A percentile compares a stretch with the other conserved stretches of the same genome.
phyloP scores from a whole-genome alignment of 257 asterid genomes.

The Solanum chiquidenum region DNA sequence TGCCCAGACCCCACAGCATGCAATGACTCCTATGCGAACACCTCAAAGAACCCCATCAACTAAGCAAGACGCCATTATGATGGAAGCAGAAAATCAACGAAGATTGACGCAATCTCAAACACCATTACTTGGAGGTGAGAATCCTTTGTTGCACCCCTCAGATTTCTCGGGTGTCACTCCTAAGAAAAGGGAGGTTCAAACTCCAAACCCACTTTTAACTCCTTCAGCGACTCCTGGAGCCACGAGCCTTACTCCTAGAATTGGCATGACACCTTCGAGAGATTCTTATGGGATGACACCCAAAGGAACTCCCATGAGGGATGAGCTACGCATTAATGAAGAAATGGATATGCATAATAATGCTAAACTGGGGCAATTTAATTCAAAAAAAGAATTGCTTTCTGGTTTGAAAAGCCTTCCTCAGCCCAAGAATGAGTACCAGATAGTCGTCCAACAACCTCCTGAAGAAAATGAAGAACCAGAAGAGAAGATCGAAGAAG shows the following conservation, averaged over 20 bases:
- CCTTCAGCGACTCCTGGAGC: constrained; percentile 90
- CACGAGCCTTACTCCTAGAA: constrained; percentile 66
- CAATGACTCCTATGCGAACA: constrained; percentile 82
- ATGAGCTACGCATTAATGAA: constrained; percentile 77
- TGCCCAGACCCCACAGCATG: constrained; percentile 83
- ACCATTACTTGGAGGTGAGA: constrained; percentile 96
- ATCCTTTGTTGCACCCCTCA: constrained; percentile 88
- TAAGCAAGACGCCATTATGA: constrained; percentile 90
- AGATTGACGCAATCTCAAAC: constrained; percentile 81
- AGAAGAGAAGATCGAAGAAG: constrained; percentile 95
- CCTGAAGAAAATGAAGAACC: constrained; percentile 85
- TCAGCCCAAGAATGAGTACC: constrained; percentile 90
- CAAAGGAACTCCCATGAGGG: constrained; percentile 88
- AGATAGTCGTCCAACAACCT: constrained; percentile 56
- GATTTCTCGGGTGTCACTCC: constrained; percentile 99
- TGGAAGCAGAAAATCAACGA: constrained; percentile 96
- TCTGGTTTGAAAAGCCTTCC: constrained; percentile 71
- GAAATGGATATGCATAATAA: constrained; percentile 53
- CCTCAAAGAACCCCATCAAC: constrained; percentile 95
- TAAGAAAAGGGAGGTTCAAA: constrained; percentile 67
- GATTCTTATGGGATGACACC: constrained; percentile 82
- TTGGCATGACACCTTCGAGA: constrained; percentile 75
- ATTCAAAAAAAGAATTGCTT: constrained; percentile 47
- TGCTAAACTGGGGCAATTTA: constrained; percentile 45
- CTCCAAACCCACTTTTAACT: constrained; percentile 94